Evolutionary conservation across 352 stramenopile species (phyloP), one percentile per base, ranked within the genome.

Genomic region (Phytopythium cucurbitacearum): DNA sequence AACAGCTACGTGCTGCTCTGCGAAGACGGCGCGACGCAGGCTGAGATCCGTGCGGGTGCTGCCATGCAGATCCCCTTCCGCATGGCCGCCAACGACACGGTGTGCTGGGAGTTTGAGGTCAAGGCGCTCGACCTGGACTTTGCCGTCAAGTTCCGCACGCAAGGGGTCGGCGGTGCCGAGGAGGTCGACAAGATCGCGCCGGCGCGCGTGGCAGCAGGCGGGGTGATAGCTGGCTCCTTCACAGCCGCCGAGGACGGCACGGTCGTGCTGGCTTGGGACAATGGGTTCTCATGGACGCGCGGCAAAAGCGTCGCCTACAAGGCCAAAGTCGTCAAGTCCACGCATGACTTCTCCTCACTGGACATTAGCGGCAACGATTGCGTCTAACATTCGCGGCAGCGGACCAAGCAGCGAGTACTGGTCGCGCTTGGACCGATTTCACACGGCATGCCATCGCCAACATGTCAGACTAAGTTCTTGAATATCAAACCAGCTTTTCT

Each of bases 61-160:
- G 75, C 55, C 4, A 58, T 91, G 45, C 78, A 88, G 50, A 46
- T 91, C 3, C 80, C 80, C 5, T 91, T 91, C 58, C 77, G 80
- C 28, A 85, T 89, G 55, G 70, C 58, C 3, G 69, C 65, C 7
- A 87, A 89, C 49, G 76, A 91, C 57, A 89, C 80, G 3, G 60
- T 91, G 33, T 91, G 80, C 65, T 91, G 76, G 77, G 80, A 91
- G 48, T 89, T 80, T 56, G 73, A 80, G 34, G 66, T 91, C 32
- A 79, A 85, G 48, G 56, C 64, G 11, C 67, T 73, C 39, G 77
- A 91, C 56, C 76, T 91, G 32, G 60, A 84, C 12, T 91, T 91
- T 51, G 59, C 65, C 33, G 72, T 91, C 63, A 87, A 83, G 54
- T 78, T 85, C 43, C 78, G 80, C 48, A 91, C 76, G 12, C 80